Evolutionary conservation across 2,329 filamentous ascomycete genomes (phyloP).

Genomic region (Ascochyta fabae): DNA sequence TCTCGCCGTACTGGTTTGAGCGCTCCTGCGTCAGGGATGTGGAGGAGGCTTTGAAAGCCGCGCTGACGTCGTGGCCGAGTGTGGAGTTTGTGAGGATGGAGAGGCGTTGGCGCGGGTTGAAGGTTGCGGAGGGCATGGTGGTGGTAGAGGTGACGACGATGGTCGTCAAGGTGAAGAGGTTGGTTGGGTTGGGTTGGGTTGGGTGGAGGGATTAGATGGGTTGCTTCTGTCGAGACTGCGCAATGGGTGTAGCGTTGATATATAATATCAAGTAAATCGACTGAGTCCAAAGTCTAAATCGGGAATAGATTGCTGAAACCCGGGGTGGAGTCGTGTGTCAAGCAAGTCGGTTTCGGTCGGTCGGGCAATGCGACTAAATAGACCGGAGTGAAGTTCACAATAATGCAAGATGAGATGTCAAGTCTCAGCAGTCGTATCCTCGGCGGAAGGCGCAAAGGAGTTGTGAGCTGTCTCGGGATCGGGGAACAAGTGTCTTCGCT

Average conservation of each 20-base stretch:
- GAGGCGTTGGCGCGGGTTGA: conserved; percentile 50
- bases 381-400: conserved; percentile 8
- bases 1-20: conserved; percentile 43
- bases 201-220: background rate
- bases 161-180: background rate
- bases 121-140: conserved; percentile 40
- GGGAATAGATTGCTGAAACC: background rate
- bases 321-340: conserved; percentile 4
- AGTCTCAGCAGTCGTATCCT: conserved; percentile 5
- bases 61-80: conserved; percentile 50
- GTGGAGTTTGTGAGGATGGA: conserved; percentile 51
- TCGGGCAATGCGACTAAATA: conserved; percentile 31
- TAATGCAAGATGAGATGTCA: conserved; percentile 29
- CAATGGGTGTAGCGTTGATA: background rate
- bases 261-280: background rate
- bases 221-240: background rate
- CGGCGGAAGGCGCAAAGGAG: conserved; percentile 26
- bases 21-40: conserved; percentile 29
- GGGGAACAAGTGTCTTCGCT: conserved; percentile 37
- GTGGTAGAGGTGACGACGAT: background rate
- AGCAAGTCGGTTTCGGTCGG: conserved; percentile 13
- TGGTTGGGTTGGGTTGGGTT: background rate
- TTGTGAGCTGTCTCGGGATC: conserved; percentile 43
- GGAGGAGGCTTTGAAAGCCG: conserved; percentile 49
- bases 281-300: background rate